Base-by-base conservation (phyloP, 1,284 basidiomycete species). In the Irpex lacteus region DNA sequence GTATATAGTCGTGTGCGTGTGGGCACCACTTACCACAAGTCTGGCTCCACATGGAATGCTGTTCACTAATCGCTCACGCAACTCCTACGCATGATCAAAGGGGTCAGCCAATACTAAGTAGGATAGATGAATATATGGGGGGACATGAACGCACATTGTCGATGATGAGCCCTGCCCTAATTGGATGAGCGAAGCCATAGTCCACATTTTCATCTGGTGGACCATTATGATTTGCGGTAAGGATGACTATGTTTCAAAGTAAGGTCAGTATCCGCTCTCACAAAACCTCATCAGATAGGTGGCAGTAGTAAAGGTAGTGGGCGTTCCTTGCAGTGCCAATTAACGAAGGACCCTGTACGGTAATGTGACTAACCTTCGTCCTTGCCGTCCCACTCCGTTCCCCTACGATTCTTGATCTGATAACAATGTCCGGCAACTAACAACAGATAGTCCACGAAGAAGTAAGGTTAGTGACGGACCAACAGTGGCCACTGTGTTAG, bases 341-440 rank as follows among this genome's bases (percentile, higher is more conserved):
- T 34, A 6, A 34, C 1, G 32, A 1, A 6, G 32, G 32, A 34
- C 32, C 32, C 32, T 34, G 32, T 34, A 34, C 32, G 32, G 32
- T 34, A 6, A 34, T 34, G 32, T 7, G 32, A 13, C 62, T 4
- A 7, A 62, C 66, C 64, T 62, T 67, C 64, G 52, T 67, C 66
- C 32, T 61, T 55, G 19, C 56, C 60, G 44, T 63, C 61, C 15
- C 8, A 26, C 47, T 67, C 66, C 15, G 58, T 61, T 34, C 53
- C 55, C 5, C 61, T 55, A 13, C 61, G 61, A 36, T 59, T 65
- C 37, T 60, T 52, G 4, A 65, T 40, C 40, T 65, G 66, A 54
- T 59, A 63, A n/a, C 62, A 57, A 59, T 67, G 66, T 38, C 66
- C 66, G 7, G 66, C 66, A 55, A 63, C 66, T 67, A 34, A 9